Evolutionary conservation across 2,329 filamentous ascomycete genomes (phyloP).

Genomic region (Acrodontium crateriforme): DNA sequence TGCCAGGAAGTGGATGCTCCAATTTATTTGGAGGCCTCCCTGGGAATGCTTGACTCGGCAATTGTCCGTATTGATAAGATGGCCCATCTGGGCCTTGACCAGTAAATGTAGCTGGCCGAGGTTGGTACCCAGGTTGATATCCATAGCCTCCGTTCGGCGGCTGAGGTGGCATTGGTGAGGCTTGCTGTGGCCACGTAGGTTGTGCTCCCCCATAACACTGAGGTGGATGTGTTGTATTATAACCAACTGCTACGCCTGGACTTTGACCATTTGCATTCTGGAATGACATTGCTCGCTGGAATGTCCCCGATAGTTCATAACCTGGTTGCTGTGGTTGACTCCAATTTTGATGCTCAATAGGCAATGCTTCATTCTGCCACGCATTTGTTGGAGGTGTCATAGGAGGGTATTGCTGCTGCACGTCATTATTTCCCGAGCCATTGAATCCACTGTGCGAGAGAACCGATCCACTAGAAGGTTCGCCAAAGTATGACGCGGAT

Average conservation of each 20-base stretch:
- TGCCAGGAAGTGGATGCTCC: slow-evolving; percentile 73
- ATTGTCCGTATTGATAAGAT: slow-evolving; percentile 62
- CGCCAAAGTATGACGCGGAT: slow-evolving; percentile 4
- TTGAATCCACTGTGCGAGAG: neutral
- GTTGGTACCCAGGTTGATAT: slow-evolving; percentile 14
- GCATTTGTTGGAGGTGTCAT: neutral
- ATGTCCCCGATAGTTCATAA: slow-evolving; percentile 32
- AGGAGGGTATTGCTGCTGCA: neutral
- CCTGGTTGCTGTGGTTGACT: slow-evolving; percentile 18
- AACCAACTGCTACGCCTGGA: slow-evolving; percentile 2
- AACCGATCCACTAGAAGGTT: neutral
- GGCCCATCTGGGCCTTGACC: slow-evolving; percentile 24
- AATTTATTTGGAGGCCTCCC: slow-evolving; percentile 58
- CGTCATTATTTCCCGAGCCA: neutral
- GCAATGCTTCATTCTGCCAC: neutral
- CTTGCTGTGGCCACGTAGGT: slow-evolving; percentile 19
- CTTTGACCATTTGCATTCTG: slow-evolving; percentile 16
- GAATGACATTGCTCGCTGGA: slow-evolving; percentile 34
- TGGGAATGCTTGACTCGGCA: slow-evolving; percentile 55
- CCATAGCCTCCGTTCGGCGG: neutral
- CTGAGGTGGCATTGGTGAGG: slow-evolving; percentile 14
- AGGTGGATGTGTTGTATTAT: slow-evolving; percentile 2
- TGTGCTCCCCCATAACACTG: slow-evolving; percentile 14
- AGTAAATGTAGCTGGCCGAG: slow-evolving; percentile 5
- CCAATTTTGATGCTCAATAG: slow-evolving; percentile 9